Conservation (phyloP, 176 grass and related monocot genomes). For the Rhynchospora tenuis region DNA sequence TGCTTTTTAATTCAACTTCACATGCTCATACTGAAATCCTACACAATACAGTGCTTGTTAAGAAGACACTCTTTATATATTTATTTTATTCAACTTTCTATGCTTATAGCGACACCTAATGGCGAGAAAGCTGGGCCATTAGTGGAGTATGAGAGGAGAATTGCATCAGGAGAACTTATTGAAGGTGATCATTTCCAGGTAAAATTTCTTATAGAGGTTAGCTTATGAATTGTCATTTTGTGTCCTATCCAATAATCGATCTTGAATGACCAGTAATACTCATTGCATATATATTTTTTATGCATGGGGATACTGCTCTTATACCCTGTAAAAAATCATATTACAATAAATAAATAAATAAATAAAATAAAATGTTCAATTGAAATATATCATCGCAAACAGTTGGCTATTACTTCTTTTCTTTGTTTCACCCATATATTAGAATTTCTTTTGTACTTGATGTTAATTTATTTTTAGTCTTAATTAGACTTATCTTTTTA, state of each 20-base stretch:
- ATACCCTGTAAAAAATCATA: background rate
- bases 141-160: constrained; percentile 71
- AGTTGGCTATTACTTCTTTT: background rate
- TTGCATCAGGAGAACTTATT: constrained; percentile 62
- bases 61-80: background rate
- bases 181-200: constrained; percentile 91
- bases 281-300: background rate
- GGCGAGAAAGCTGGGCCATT: constrained; percentile 50
- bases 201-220: background rate
- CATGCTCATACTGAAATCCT: no score
- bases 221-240: background rate
- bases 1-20: background rate
- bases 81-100: constrained; percentile 3
- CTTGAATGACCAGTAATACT: background rate
- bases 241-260: background rate
- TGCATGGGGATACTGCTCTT: background rate
- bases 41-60: background rate
- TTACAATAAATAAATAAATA: no score
- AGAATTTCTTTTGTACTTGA: background rate
- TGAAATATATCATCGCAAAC: background rate
- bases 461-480: background rate
- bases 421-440: background rate
- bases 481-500: constrained; percentile 4
- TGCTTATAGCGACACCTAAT: constrained; percentile 24
- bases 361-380: no score